Conservation (phyloP, 1,284 basidiomycete genomes). For the Amylostereum areolatum region DNA sequence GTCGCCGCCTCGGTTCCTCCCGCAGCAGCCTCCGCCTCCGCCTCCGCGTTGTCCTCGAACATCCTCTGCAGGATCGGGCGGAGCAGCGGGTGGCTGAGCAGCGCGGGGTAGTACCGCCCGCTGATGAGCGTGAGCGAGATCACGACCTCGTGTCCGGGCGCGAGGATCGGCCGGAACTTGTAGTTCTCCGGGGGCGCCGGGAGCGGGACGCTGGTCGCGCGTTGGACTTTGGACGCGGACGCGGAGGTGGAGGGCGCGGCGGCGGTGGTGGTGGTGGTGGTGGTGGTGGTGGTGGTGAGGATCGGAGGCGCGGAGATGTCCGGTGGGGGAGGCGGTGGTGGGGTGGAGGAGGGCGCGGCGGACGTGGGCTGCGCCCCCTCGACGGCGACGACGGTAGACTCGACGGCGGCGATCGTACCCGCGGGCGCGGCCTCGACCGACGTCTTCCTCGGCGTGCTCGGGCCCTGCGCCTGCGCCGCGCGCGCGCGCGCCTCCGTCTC, state of each 20-base stretch:
- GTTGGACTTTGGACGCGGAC: slow-evolving; percentile 4
- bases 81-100: slow-evolving; percentile 58
- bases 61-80: slow-evolving; percentile 33
- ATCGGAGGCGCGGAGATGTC: too few relatives aligned
- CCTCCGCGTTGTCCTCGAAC: slow-evolving; percentile 12
- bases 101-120: slow-evolving; percentile 68
- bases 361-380: slow-evolving; percentile 12
- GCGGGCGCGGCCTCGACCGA: slow-evolving; percentile 23
- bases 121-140: slow-evolving; percentile 60
- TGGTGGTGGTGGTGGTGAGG: too few relatives aligned
- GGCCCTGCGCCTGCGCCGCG: slow-evolving; percentile 3
- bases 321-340: not conserved
- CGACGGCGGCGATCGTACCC: slow-evolving; percentile 23
- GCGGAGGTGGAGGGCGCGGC: slow-evolving; percentile 11
- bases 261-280: slow-evolving; percentile 7
- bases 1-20: too few relatives aligned
- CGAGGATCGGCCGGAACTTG: slow-evolving; percentile 62
- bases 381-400: slow-evolving; percentile 17
- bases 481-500: slow-evolving; percentile 22
- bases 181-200: slow-evolving; percentile 60
- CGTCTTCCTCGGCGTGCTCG: not conserved
- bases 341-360: slow-evolving; percentile 1
- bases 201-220: slow-evolving; percentile 23
- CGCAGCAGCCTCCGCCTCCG: too few relatives aligned
- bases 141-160: slow-evolving; percentile 56